Conservation (phyloP, 768 basidiomycete species). For the Lactifluus rugatus region DNA sequence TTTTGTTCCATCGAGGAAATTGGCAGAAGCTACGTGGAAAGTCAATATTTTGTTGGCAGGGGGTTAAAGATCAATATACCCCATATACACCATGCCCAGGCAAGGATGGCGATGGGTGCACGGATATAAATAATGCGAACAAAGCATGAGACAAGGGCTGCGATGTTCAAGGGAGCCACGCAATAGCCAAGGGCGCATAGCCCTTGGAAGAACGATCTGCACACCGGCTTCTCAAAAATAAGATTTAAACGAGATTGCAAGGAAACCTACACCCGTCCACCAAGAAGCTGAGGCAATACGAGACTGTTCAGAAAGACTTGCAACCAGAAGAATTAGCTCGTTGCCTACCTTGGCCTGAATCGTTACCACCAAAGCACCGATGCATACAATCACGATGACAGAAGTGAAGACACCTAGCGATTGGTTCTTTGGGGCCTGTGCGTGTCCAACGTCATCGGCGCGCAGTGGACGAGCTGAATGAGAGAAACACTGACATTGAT, state of each 20-base stretch:
- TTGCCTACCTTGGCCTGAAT: constrained; percentile 81
- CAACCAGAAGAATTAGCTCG: not conserved
- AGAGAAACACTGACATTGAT: constrained; percentile 47
- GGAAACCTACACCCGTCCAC: constrained; percentile 64
- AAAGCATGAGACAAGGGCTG: constrained; percentile 80
- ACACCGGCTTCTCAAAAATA: not conserved
- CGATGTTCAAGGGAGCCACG: constrained; percentile 84
- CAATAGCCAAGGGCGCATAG: constrained; percentile 94
- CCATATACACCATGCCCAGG: constrained; percentile 97
- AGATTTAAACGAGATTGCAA: not conserved
- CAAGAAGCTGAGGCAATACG: constrained; percentile 47
- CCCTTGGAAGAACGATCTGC: constrained; percentile 90
- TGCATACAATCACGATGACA: constrained; percentile 85
- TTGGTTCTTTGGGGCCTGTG: constrained; percentile 73
- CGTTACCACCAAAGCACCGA: constrained; percentile 86
- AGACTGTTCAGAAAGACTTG: not conserved
- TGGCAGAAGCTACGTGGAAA: constrained; percentile 62
- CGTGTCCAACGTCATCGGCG: not conserved
- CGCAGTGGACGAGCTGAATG: not conserved
- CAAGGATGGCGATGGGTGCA: constrained; percentile 72
- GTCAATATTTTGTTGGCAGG: not conserved
- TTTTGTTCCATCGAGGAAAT: constrained; percentile 92
- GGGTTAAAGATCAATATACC: constrained; percentile 41
- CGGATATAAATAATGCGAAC: constrained; percentile 80
- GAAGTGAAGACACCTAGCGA: constrained; percentile 85